A percentile compares a stretch with the other conserved stretches of the same genome.
Evolutionary conservation across 2,329 filamentous ascomycete species (phyloP).

Genomic region (Aureobasidium subglaciale): DNA sequence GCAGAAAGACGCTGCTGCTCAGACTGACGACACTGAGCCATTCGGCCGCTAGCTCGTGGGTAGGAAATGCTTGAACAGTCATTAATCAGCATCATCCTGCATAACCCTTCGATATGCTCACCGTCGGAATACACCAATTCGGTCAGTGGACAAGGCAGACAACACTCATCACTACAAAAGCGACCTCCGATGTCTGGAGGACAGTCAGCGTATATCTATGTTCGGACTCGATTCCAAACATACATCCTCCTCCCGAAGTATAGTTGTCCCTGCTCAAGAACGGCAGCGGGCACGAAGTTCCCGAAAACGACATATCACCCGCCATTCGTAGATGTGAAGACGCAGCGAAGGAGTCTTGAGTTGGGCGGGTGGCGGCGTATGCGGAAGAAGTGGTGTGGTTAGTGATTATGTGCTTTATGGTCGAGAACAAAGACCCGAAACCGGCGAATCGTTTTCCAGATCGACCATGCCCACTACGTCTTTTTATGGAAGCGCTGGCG

Average conservation of each 20-base stretch:
- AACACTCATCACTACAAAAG: constrained; percentile 59
- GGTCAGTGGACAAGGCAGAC: constrained; percentile 74
- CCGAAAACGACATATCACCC: neutral
- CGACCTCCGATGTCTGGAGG: constrained; percentile 41
- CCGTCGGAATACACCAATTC: constrained; percentile 60
- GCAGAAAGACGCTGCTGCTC: constrained; percentile 62
- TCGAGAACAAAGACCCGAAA: constrained; percentile 7
- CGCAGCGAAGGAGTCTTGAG: neutral
- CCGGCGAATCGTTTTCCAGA: neutral
- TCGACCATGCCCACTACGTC: neutral
- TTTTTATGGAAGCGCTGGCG: neutral
- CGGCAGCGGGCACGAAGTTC: constrained; percentile 16
- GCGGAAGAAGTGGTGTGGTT: neutral
- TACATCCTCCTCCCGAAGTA: constrained; percentile 15
- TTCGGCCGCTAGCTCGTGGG: constrained; percentile 55
- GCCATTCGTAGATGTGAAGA: neutral
- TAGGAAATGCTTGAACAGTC: constrained; percentile 15
- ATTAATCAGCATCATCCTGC: neutral
- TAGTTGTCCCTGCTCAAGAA: constrained; percentile 16
- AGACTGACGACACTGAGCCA: constrained; percentile 71
- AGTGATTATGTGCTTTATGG: neutral
- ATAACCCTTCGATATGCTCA: constrained; percentile 21
- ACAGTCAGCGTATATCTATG: neutral
- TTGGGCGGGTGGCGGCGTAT: neutral
- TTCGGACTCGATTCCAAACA: neutral